These are phyloP conservation scores for Rhytidhysteron rufulum DNA, from an alignment of 2,329 filamentous ascomycete genomes.

Conservation along the genomic window DNA sequence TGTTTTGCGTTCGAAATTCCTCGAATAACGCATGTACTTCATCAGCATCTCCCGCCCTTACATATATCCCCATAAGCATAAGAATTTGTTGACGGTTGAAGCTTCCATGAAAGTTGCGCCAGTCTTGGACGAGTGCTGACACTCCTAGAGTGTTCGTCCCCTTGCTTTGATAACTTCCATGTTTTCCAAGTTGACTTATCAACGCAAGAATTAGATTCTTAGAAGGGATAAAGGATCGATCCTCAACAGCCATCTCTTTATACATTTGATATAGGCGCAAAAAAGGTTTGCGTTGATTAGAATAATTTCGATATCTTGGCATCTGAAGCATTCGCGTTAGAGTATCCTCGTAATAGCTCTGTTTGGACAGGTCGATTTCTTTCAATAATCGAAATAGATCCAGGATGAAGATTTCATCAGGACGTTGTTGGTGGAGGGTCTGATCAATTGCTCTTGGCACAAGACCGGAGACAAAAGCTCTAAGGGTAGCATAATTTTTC, in stretches of 20 bases:
- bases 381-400: slow-evolving; percentile 22
- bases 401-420: slow-evolving; percentile 22
- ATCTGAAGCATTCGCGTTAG: slow-evolving; percentile 21
- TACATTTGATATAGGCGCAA: slow-evolving; percentile 24
- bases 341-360: slow-evolving; percentile 22
- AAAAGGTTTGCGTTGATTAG: slow-evolving; percentile 20
- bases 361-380: slow-evolving; percentile 13
- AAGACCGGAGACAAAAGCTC: slow-evolving; percentile 23
- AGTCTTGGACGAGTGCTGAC: slow-evolving; percentile 19
- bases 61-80: slow-evolving; percentile 25
- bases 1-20: slow-evolving; percentile 15
- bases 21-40: slow-evolving; percentile 31
- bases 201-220: slow-evolving; percentile 15
- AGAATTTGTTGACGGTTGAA: slow-evolving; percentile 16
- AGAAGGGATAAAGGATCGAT: slow-evolving; percentile 15
- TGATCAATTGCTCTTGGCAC: slow-evolving; percentile 24
- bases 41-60: slow-evolving; percentile 28
- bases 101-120: slow-evolving; percentile 19
- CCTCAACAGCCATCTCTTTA: slow-evolving; percentile 15
- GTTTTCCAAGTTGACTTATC: slow-evolving; percentile 16
- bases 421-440: slow-evolving; percentile 13
- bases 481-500: slow-evolving; percentile 10
- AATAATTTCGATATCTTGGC: slow-evolving; percentile 25
- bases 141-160: slow-evolving; percentile 9
- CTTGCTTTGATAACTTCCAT: slow-evolving; percentile 10